These are phyloP conservation scores for Aspergillus leporis DNA, from an alignment of 495 filamentous ascomycete genomes.

Conservation along the genomic window DNA sequence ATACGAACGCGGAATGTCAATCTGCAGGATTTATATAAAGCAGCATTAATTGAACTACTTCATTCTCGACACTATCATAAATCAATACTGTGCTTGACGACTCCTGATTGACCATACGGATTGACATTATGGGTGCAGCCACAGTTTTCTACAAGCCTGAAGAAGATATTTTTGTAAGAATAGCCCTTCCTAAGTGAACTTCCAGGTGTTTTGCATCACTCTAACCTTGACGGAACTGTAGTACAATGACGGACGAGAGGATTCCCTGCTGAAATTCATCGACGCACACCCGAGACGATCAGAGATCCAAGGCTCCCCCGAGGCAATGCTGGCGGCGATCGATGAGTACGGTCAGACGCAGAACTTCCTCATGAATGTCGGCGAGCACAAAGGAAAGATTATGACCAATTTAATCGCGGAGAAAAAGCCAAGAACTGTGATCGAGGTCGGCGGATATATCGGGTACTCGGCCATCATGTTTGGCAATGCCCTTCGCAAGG, in stretches of 20 bases:
- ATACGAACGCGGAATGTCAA: neutral
- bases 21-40: neutral
- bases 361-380: slow-evolving; percentile 65
- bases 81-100: neutral
- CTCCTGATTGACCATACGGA: neutral
- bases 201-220: neutral
- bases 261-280: slow-evolving; percentile 63
- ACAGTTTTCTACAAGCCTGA: slow-evolving; percentile 15
- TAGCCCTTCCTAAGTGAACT: neutral
- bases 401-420: slow-evolving; percentile 58
- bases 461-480: slow-evolving; percentile 71
- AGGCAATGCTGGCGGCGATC: slow-evolving; percentile 59
- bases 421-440: slow-evolving; percentile 57
- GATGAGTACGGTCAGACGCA: slow-evolving; percentile 65
- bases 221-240: neutral
- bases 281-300: slow-evolving; percentile 48
- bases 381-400: slow-evolving; percentile 63
- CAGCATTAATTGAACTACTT: neutral
- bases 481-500: slow-evolving; percentile 51
- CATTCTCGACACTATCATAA: neutral
- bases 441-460: slow-evolving; percentile 74
- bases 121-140: neutral
- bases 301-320: slow-evolving; percentile 55
- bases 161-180: slow-evolving; percentile 12
- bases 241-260: slow-evolving; percentile 67